Percentiles rank a stretch among this genome's conserved stretches.
Evolutionary conservation across 2,329 filamentous ascomycete genomes (phyloP).

Genomic region (Ceratocystis harringtonii): DNA sequence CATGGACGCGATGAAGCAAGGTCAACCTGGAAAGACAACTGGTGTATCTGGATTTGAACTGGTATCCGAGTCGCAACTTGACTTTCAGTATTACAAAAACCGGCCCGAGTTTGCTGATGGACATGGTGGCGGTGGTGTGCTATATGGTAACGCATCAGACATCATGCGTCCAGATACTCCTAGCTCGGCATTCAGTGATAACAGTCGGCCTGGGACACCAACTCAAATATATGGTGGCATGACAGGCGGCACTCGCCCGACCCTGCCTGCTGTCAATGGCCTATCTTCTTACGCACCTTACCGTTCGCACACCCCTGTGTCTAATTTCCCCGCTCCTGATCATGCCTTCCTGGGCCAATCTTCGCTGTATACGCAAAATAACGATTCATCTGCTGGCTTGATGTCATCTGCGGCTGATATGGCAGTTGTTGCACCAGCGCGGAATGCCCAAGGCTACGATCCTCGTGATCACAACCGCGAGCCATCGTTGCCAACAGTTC

Average conservation of each 20-base stretch:
- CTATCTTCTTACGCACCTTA: conserved; percentile 18
- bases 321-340: conserved; percentile 14
- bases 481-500: neutral
- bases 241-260: conserved; percentile 17
- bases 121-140: conserved; percentile 53
- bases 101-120: conserved; percentile 75
- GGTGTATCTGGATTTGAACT: conserved; percentile 66
- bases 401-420: conserved; percentile 39
- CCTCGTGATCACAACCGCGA: conserved; percentile 18
- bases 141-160: conserved; percentile 46
- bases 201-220: conserved; percentile 37
- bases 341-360: conserved; percentile 15
- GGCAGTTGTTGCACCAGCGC: conserved; percentile 28
- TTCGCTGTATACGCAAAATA: conserved; percentile 34
- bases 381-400: conserved; percentile 39
- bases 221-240: conserved; percentile 19
- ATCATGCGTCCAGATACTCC: conserved; percentile 48
- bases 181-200: conserved; percentile 32
- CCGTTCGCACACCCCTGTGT: conserved; percentile 17
- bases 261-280: conserved; percentile 10
- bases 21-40: conserved; percentile 33
- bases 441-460: conserved; percentile 25
- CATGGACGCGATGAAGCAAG: conserved; percentile 59
- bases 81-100: conserved; percentile 87
- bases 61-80: conserved; percentile 70